Percentiles rank a stretch among this genome's conserved stretches.
These are phyloP conservation scores for Artomyces pyxidatus DNA, from an alignment of 768 basidiomycete species.

Conservation along the genomic window DNA sequence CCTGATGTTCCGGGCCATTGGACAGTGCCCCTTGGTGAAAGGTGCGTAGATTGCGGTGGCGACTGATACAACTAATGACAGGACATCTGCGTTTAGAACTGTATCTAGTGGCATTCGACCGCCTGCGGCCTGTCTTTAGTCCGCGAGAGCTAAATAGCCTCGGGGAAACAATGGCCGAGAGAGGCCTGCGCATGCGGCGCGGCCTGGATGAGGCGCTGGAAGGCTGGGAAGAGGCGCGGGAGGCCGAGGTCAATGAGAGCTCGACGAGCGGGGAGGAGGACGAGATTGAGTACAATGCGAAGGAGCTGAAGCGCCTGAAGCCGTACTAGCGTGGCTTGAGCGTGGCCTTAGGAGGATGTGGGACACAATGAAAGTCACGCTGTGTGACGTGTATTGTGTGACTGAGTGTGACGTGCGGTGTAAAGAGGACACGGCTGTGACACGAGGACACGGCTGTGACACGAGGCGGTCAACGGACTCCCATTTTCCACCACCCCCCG, in stretches of 20 bases:
- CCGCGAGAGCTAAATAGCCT: constrained; percentile 49
- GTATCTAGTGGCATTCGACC: constrained; percentile 72
- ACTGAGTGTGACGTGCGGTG: too few relatives aligned
- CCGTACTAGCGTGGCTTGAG: constrained; percentile 39
- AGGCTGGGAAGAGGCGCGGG: constrained; percentile 31
- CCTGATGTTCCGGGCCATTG: constrained; percentile 63
- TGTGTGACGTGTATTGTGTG: background rate
- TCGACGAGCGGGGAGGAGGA: constrained; percentile 21
- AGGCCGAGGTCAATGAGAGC: constrained; percentile 8
- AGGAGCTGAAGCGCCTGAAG: constrained; percentile 50
- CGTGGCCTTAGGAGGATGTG: background rate
- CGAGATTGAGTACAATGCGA: constrained; percentile 55
- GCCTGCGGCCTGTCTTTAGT: constrained; percentile 55
- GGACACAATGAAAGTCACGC: background rate
- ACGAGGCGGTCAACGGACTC: background rate
- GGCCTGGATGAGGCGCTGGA: constrained; percentile 53
- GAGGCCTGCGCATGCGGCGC: constrained; percentile 54
- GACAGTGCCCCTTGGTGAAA: constrained; percentile 70
- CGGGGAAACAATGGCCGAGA: constrained; percentile 70
- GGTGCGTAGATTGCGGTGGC: constrained; percentile 31
- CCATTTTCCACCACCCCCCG: background rate
- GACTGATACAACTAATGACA: constrained; percentile 9
- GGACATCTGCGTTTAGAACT: constrained; percentile 41
- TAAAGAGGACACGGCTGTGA: too few relatives aligned
- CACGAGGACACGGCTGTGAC: background rate